A percentile compares a stretch with the other conserved stretches of the same genome.
Conservation (phyloP, 768 basidiomycete genomes). For the Stropharia rugosoannulata region DNA sequence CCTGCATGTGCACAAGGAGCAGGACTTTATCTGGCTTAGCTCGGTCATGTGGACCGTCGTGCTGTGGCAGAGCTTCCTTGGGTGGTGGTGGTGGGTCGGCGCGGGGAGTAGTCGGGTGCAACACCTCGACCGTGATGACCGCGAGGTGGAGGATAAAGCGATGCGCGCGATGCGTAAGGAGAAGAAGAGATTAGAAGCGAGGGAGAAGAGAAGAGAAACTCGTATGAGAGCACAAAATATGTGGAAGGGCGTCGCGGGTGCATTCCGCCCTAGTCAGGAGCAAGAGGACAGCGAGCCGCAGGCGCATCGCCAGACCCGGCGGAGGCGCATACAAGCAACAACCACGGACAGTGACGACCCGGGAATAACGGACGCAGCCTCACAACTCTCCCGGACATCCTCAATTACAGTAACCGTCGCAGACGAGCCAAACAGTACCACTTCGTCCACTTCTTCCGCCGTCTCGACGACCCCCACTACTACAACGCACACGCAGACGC, state of each 20-base stretch:
- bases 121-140: slow-evolving; percentile 39
- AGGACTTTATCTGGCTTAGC: slow-evolving; percentile 91
- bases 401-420: slow-evolving; percentile 6
- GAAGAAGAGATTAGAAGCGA: slow-evolving; percentile 40
- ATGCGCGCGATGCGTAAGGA: slow-evolving; percentile 54
- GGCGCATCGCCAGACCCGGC: neutral
- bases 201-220: slow-evolving; percentile 47
- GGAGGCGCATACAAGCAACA: neutral
- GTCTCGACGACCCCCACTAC: slow-evolving; percentile 11
- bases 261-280: slow-evolving; percentile 28
- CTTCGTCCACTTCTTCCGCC: neutral
- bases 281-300: neutral
- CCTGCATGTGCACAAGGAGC: slow-evolving; percentile 77
- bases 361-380: neutral
- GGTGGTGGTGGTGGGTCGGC: slow-evolving; percentile 99
- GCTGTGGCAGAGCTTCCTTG: slow-evolving; percentile 95
- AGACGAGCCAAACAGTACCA: too few relatives aligned
- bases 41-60: slow-evolving; percentile 88
- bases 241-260: slow-evolving; percentile 58
- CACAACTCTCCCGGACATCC: slow-evolving; percentile 7
- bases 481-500: slow-evolving; percentile 12
- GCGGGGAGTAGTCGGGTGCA: slow-evolving; percentile 71
- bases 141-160: slow-evolving; percentile 64
- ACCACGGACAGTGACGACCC: neutral
- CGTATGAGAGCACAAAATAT: slow-evolving; percentile 53